Conservation (phyloP, 2,329 filamentous ascomycete genomes). For the Nigrospora sphaerica region DNA sequence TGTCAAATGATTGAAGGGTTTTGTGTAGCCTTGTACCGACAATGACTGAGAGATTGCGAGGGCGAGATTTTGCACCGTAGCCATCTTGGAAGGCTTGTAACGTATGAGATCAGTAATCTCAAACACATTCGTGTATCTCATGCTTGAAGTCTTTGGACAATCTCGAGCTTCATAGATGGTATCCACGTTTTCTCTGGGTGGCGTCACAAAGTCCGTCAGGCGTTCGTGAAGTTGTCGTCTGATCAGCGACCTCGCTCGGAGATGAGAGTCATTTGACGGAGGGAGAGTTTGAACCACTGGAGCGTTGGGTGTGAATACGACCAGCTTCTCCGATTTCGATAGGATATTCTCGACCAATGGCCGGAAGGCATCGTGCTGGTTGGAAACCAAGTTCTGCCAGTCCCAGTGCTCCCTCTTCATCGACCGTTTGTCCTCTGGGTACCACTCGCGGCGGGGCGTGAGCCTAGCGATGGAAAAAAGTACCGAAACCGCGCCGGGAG, state of each 20-base stretch:
- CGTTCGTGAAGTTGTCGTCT: constrained; percentile 22
- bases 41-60: constrained; percentile 10
- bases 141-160: constrained; percentile 3
- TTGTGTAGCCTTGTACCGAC: constrained; percentile 11
- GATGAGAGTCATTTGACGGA: constrained; percentile 3
- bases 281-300: too few species aligned
- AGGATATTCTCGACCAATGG: constrained; percentile 20
- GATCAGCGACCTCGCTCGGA: constrained; percentile 10
- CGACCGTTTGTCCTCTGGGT: constrained; percentile 21
- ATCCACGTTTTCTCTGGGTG: constrained; percentile 4
- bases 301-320: background rate
- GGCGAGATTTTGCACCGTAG: constrained; percentile 11
- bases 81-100: constrained; percentile 8
- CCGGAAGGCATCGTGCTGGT: constrained; percentile 31
- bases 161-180: constrained; percentile 11
- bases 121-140: constrained; percentile 10
- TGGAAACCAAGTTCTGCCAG: constrained; percentile 15
- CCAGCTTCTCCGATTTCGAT: constrained; percentile 19
- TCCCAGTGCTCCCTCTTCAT: constrained; percentile 30
- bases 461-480: constrained; percentile 19
- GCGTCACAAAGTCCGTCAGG: background rate
- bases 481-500: background rate
- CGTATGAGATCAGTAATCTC: constrained; percentile 8
- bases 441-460: constrained; percentile 23
- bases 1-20: constrained; percentile 10